phyloP scores from a whole-genome alignment of 257 asterid species.

The Solanum tarijense region DNA sequence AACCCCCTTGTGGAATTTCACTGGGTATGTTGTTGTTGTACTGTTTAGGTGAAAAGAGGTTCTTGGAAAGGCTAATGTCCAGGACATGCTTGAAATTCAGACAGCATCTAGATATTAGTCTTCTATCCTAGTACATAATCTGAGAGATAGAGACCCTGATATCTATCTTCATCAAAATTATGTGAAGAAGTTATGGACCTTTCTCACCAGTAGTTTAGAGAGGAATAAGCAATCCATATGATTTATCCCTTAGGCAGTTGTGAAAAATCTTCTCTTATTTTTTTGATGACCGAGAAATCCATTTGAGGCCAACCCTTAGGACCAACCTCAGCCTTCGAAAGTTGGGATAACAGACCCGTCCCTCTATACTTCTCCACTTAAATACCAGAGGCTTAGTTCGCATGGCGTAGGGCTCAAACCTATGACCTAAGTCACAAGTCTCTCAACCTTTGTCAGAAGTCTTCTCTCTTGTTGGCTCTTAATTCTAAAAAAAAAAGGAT shows the following conservation, averaged over 20 bases:
- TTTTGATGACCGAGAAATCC: background rate
- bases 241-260: background rate
- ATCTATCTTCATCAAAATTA: background rate
- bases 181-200: background rate
- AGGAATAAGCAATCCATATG: background rate
- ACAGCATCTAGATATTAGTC: background rate
- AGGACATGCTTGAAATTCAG: background rate
- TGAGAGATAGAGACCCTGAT: background rate
- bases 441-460: background rate
- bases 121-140: background rate
- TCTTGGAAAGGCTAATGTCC: background rate
- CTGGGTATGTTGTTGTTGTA: too few species aligned
- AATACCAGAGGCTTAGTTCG: background rate
- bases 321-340: background rate
- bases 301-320: background rate
- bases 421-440: background rate
- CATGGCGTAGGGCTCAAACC: background rate
- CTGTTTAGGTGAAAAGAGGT: background rate
- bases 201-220: background rate
- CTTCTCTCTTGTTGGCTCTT: background rate
- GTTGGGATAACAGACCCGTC: background rate
- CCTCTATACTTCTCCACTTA: background rate
- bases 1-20: too few species aligned
- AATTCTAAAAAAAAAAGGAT: background rate
- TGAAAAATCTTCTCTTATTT: background rate